Base-by-base conservation (phyloP, 306 rosid species). In the Acmispon strigosus region DNA sequence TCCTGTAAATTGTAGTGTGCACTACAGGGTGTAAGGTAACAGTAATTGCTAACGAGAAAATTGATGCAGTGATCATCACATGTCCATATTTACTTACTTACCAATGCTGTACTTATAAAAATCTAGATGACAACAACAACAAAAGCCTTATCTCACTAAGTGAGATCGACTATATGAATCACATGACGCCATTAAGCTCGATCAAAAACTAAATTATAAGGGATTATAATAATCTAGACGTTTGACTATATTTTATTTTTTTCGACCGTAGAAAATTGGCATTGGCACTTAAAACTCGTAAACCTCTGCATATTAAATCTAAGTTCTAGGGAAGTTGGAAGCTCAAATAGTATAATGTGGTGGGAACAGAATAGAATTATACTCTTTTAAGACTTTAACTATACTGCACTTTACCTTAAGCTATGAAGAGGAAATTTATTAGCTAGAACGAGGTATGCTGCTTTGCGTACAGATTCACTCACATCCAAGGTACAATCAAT, bases 341-440 rank as follows among this genome's bases (percentile, higher is more conserved):
- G 13, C 17, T 43, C 43, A 10, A 24, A 53, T 39, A 34, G 42
- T 6, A 32, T 56, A 61, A 54, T 50, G 57, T 22, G 11, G 55
- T 10, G 62, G 16, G 50, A 63, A 10, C 6, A 51, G 20, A 20
- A 39, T 27, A 77, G 55, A 75, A 69, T 16, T 53, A 59, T 43
- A 19, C 51, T 59, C 32, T 43, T n/a, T n/a, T n/a, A n/a, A n/a
- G n/a, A n/a, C n/a, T n/a, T 64, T 75, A 2, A 37, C 60, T 13
- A 42, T 4, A 20, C 48, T 18, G 9, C 39, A 81, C 48, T 51
- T 83, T 87, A 93, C 98, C 98, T 91, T 19, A 91, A 92, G 84
- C 96, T 94, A 77, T 94, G 99, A 83, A 94, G 90, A 62, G 99
- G 99, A 83, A 94, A 94, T 77, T 94, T 94, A 72, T 78, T 87